Conservation (phyloP, 2,329 filamentous ascomycete species). For the Ophiosphaerella herpotricha region DNA sequence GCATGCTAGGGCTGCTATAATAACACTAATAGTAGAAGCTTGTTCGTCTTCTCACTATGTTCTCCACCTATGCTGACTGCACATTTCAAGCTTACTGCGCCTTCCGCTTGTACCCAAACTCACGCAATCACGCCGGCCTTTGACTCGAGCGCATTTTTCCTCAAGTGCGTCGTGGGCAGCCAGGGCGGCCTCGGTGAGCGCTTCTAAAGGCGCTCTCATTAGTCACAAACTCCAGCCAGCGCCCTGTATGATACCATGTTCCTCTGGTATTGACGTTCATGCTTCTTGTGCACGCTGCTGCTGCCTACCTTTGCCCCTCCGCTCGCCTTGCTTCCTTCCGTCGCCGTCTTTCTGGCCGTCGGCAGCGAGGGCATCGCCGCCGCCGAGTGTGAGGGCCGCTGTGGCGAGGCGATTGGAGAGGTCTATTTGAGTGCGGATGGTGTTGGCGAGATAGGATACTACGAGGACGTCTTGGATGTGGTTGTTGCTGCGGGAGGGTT, state of each 20-base stretch:
- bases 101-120: not conserved
- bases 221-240: constrained; percentile 27
- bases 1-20: constrained; percentile 13
- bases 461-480: constrained; percentile 99
- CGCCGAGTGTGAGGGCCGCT: constrained; percentile 56
- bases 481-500: constrained; percentile 71
- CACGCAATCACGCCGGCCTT: too few relatives aligned
- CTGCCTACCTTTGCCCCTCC: constrained; percentile 39
- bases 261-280: constrained; percentile 25
- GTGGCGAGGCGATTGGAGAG: constrained; percentile 91
- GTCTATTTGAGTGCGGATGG: constrained; percentile 98
- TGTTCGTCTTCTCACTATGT: not conserved
- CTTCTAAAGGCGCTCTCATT: constrained; percentile 7
- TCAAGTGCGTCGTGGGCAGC: not conserved
- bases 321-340: constrained; percentile 31
- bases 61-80: not conserved
- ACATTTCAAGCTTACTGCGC: not conserved
- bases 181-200: not conserved
- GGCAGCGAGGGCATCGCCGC: constrained; percentile 43
- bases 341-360: constrained; percentile 39
- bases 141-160: not conserved
- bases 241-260: constrained; percentile 15
- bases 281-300: constrained; percentile 36
- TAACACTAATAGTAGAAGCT: constrained; percentile 12
- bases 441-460: constrained; percentile 97